Percentiles rank a stretch among this genome's conserved stretches.
These are phyloP conservation scores for Ballota nigra DNA, from an alignment of 257 asterid genomes.

Conservation along the genomic window DNA sequence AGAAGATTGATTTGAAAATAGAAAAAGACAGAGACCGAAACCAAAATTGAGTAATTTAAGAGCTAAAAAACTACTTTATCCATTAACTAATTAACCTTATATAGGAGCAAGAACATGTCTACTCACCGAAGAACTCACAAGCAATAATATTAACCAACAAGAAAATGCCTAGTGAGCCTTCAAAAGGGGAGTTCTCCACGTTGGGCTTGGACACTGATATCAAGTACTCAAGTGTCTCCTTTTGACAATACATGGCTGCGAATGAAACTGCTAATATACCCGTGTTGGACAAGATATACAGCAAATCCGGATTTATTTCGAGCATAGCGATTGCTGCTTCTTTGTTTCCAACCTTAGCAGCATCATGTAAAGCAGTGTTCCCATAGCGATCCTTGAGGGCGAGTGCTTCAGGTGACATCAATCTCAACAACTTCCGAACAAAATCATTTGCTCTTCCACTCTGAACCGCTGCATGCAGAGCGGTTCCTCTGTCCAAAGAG, in stretches of 20 bases:
- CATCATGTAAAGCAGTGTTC: conserved; percentile 15
- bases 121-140: conserved; percentile 12
- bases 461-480: background rate
- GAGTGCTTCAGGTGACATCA: background rate
- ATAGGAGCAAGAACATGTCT: too few relatives aligned
- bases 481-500: background rate
- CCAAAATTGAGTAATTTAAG: too few relatives aligned
- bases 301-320: background rate
- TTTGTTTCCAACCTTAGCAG: conserved; percentile 12
- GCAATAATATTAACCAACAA: background rate
- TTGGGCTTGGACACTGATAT: background rate
- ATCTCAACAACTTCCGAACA: background rate
- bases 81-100: too few relatives aligned
- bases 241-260: background rate
- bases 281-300: background rate
- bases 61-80: too few relatives aligned
- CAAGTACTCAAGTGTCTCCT: background rate
- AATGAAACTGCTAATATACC: background rate
- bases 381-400: background rate
- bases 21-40: too few relatives aligned
- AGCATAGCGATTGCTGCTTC: background rate
- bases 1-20: too few relatives aligned
- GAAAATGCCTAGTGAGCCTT: background rate
- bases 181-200: background rate
- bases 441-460: conserved; percentile 6